These are phyloP conservation scores for Harrya chromipes DNA, from an alignment of 768 basidiomycete species.

Conservation along the genomic window DNA sequence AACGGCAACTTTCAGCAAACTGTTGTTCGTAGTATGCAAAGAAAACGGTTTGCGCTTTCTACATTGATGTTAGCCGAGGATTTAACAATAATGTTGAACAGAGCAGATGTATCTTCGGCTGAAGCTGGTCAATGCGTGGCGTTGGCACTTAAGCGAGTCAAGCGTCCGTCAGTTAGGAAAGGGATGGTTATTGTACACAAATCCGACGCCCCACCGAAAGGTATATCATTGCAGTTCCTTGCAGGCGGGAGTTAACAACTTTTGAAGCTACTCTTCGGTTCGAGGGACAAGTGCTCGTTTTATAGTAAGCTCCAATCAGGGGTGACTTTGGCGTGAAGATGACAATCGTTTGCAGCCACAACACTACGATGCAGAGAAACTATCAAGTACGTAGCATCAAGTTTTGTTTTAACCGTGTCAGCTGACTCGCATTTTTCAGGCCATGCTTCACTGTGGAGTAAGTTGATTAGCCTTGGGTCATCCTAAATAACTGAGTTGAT, in stretches of 20 bases:
- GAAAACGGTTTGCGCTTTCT: conserved; percentile 65
- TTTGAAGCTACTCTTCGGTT: conserved; percentile 72
- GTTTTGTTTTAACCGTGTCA: background rate
- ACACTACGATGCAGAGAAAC: conserved; percentile 88
- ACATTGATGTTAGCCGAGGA: background rate
- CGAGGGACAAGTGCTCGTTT: conserved; percentile 89
- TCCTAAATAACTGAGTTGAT: conserved; percentile 3
- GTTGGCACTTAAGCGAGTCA: conserved; percentile 86
- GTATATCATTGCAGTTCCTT: conserved; percentile 32
- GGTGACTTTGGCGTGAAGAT: background rate
- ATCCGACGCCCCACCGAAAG: conserved; percentile 73
- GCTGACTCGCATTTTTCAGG: conserved; percentile 36
- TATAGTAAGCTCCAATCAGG: conserved; percentile 62
- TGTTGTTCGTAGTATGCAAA: conserved; percentile 86
- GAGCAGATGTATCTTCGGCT: conserved; percentile 76
- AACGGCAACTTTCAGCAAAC: conserved; percentile 85
- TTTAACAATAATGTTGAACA: conserved; percentile 24
- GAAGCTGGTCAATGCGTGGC: conserved; percentile 97
- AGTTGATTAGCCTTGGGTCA: conserved; percentile 20
- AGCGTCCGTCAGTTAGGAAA: conserved; percentile 78
- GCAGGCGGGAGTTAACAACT: background rate
- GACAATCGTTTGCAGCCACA: conserved; percentile 53
- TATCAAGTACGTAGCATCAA: conserved; percentile 63
- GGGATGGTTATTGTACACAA: conserved; percentile 92
- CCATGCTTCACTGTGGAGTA: conserved; percentile 92